Evolutionary conservation across 495 filamentous ascomycete genomes (phyloP).

Genomic region (Talaromyces stipitatus): DNA sequence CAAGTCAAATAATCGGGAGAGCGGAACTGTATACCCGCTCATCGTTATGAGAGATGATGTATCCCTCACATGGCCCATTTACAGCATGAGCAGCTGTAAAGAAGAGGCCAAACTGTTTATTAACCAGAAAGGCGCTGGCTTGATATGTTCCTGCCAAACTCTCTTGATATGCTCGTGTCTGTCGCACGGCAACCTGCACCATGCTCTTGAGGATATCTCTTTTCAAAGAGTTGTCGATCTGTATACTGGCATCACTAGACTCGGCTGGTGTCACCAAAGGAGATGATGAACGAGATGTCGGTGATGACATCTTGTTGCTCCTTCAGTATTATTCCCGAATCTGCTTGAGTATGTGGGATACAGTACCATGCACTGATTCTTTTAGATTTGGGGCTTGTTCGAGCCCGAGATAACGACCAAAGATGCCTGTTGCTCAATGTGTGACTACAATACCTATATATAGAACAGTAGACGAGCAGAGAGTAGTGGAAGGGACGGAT

Average conservation of each 20-base stretch:
- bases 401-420: not conserved
- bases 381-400: too few relatives aligned
- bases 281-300: not conserved
- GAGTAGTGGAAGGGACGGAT: not conserved
- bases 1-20: not conserved
- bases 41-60: slow-evolving; percentile 5
- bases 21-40: not conserved
- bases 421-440: too few relatives aligned
- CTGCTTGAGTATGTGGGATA: too few relatives aligned
- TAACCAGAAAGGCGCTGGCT: slow-evolving; percentile 4
- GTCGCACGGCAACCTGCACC: slow-evolving; percentile 3
- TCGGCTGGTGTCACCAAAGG: not conserved
- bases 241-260: not conserved
- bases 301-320: not conserved
- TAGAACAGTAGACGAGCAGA: not conserved
- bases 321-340: not conserved
- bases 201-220: slow-evolving; percentile 4
- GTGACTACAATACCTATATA: not conserved
- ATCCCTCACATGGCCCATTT: slow-evolving; percentile 3
- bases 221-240: slow-evolving; percentile 1
- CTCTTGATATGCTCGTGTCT: slow-evolving; percentile 2
- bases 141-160: slow-evolving; percentile 2
- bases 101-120: not conserved
- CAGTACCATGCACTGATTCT: too few relatives aligned
- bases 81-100: slow-evolving; percentile 5